These are phyloP conservation scores for Bisporella sp. DNA, from an alignment of 2,329 filamentous ascomycete genomes.

Conservation along the genomic window DNA sequence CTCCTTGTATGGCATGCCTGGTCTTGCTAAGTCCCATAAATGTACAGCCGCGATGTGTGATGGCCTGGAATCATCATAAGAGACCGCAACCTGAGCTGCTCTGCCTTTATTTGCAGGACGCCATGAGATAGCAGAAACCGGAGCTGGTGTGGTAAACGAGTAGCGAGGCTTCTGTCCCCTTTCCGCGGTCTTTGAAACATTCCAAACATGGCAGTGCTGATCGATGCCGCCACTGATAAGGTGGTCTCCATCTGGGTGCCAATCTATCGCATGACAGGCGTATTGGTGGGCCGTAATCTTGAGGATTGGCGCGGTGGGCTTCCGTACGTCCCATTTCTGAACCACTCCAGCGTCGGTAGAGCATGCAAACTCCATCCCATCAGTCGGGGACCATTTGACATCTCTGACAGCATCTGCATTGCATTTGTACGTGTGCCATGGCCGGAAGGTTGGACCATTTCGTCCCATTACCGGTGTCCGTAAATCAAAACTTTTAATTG, in stretches of 20 bases:
- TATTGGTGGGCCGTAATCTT: constrained; percentile 57
- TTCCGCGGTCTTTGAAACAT: constrained; percentile 51
- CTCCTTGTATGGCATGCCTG: constrained; percentile 60
- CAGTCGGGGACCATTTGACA: constrained; percentile 58
- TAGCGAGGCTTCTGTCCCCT: constrained; percentile 59
- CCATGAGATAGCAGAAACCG: constrained; percentile 54
- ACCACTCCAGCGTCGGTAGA: constrained; percentile 56
- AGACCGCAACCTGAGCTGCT: constrained; percentile 54
- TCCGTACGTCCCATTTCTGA: constrained; percentile 58
- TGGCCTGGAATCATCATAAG: constrained; percentile 50
- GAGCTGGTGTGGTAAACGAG: constrained; percentile 53
- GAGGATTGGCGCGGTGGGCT: constrained; percentile 44
- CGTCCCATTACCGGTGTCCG: constrained; percentile 39
- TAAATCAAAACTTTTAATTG: constrained; percentile 55
- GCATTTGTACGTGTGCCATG: constrained; percentile 26
- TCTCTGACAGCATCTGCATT: constrained; percentile 52
- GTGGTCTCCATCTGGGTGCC: constrained; percentile 64
- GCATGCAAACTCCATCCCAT: constrained; percentile 56
- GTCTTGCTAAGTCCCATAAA: constrained; percentile 62
- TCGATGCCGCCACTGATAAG: constrained; percentile 57
- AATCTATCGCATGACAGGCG: constrained; percentile 52
- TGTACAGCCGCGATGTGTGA: constrained; percentile 54
- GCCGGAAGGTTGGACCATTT: constrained; percentile 39
- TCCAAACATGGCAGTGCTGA: constrained; percentile 58
- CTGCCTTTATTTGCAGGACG: constrained; percentile 53